Conservation (phyloP, 441 rosid genomes). For the Euphorbia celastroides region DNA sequence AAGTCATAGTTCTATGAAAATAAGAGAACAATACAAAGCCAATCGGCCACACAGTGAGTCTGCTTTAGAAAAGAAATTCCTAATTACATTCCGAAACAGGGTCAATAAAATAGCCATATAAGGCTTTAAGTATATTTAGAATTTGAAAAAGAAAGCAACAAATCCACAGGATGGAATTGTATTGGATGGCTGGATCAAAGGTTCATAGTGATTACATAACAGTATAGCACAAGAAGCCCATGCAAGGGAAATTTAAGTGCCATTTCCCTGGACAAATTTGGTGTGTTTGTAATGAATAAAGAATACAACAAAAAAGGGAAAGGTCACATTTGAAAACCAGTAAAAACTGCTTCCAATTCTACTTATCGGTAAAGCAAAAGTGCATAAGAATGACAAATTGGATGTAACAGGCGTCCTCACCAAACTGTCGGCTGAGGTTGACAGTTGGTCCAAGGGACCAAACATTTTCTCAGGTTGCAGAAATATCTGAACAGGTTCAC, state of each 20-base stretch:
- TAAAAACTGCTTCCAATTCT: background rate
- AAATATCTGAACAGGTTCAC: background rate
- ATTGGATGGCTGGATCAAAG: conserved; percentile 1
- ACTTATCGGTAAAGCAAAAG: background rate
- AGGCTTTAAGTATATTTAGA: background rate
- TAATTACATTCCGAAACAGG: no score
- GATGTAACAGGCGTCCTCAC: background rate
- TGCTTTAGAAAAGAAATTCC: background rate
- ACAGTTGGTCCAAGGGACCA: no score
- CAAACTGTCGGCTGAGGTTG: no score
- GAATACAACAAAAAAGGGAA: background rate
- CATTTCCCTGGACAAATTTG: background rate
- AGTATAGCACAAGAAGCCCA: background rate
- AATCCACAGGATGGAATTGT: background rate
- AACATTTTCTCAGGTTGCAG: background rate
- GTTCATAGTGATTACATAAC: background rate
- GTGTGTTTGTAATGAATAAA: no score
- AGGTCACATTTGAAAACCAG: background rate
- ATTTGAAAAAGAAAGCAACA: background rate
- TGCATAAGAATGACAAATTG: background rate
- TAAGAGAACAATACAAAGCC: no score
- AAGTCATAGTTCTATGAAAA: no score
- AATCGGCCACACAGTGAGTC: no score
- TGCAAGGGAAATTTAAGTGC: background rate
- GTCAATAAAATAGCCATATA: background rate